Percentiles rank a stretch among this genome's conserved stretches.
Evolutionary conservation across 2,329 filamentous ascomycete species (phyloP).

Genomic region (Claviceps citrina): DNA sequence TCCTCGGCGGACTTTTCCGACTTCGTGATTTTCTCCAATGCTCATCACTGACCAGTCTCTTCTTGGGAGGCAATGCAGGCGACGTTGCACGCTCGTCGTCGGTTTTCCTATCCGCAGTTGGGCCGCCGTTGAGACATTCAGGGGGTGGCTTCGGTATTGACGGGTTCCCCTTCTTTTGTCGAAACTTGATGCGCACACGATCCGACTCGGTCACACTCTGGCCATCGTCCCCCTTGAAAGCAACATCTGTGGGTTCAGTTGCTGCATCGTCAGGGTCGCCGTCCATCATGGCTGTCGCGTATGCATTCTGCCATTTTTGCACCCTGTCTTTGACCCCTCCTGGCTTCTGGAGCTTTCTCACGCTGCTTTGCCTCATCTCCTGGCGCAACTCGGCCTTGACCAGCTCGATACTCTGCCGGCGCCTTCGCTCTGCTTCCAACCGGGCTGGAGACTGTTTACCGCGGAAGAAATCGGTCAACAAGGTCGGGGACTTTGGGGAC

Average conservation of each 20-base stretch:
- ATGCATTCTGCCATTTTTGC: constrained; percentile 69
- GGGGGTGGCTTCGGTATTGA: constrained; percentile 16
- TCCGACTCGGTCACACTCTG: constrained; percentile 47
- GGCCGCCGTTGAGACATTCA: constrained; percentile 13
- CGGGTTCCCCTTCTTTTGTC: constrained; percentile 27
- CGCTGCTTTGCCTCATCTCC: constrained; percentile 44
- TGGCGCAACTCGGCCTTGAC: constrained; percentile 36
- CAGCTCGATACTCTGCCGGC: constrained; percentile 43
- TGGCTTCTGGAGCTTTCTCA: constrained; percentile 43
- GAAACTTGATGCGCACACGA: constrained; percentile 39
- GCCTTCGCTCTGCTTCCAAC: constrained; percentile 32
- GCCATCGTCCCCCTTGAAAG: constrained; percentile 40
- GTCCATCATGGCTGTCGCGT: constrained; percentile 45
- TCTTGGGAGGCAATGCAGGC: constrained; percentile 53
- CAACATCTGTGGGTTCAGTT: constrained; percentile 45
- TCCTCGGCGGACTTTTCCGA: constrained; percentile 32
- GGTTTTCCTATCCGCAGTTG: constrained; percentile 9
- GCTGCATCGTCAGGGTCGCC: constrained; percentile 36
- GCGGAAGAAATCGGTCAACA: constrained; percentile 42
- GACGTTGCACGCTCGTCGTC: constrained; percentile 12
- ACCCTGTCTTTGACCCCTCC: constrained; percentile 64
- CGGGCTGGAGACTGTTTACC: constrained; percentile 42
- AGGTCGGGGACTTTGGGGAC: constrained; percentile 28
- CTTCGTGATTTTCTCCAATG: constrained; percentile 61
- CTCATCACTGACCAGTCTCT: constrained; percentile 82